Percentiles rank a stretch among this genome's conserved stretches.
These are phyloP conservation scores for Phlebiopsis flavidoalba DNA, from an alignment of 768 basidiomycete genomes.

Conservation along the genomic window DNA sequence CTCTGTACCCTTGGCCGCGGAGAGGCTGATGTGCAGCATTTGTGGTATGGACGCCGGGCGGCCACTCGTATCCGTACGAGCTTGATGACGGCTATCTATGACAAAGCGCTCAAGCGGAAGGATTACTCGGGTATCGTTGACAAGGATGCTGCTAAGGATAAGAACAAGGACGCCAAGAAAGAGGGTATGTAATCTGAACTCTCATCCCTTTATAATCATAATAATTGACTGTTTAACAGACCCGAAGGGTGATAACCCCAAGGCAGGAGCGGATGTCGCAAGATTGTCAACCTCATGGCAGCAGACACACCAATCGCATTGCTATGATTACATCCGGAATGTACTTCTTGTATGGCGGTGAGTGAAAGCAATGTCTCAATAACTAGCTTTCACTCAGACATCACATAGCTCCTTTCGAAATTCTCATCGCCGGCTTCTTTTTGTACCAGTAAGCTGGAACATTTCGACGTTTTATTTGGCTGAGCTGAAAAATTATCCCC, in stretches of 20 bases:
- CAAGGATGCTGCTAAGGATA: slow-evolving; percentile 39
- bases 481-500: background rate
- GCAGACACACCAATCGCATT: slow-evolving; percentile 67
- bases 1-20: slow-evolving; percentile 54
- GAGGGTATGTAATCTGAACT: background rate
- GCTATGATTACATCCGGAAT: slow-evolving; percentile 47
- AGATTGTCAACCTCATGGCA: slow-evolving; percentile 88
- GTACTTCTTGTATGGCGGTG: slow-evolving; percentile 68
- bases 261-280: slow-evolving; percentile 79
- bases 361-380: slow-evolving; percentile 1
- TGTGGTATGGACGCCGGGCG: slow-evolving; percentile 80
- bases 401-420: slow-evolving; percentile 65
- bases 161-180: slow-evolving; percentile 25
- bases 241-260: slow-evolving; percentile 43
- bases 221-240: background rate
- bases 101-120: slow-evolving; percentile 79
- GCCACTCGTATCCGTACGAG: slow-evolving; percentile 67
- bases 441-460: slow-evolving; percentile 57
- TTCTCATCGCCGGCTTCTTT: slow-evolving; percentile 66
- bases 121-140: slow-evolving; percentile 78
- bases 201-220: background rate
- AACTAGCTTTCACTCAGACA: background rate
- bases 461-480: background rate
- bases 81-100: slow-evolving; percentile 83
- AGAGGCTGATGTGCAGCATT: slow-evolving; percentile 66